A percentile compares a stretch with the other conserved stretches of the same genome.
These are phyloP conservation scores for Colletotrichum melonis DNA, from an alignment of 2,329 filamentous ascomycete species.

Conservation along the genomic window DNA sequence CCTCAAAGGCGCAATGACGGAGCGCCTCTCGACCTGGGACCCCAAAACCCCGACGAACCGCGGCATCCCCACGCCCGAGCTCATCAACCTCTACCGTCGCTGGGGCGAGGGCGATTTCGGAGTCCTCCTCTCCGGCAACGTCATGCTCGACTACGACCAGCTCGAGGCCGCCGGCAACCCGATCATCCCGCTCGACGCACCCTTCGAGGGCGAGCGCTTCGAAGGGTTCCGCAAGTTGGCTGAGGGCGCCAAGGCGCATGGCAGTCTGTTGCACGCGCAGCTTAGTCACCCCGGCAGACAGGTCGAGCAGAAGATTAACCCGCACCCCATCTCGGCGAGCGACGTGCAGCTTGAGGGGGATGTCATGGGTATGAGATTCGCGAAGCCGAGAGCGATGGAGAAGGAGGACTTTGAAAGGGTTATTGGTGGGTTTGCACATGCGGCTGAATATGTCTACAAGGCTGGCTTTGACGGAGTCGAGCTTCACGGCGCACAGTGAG, in stretches of 20 bases:
- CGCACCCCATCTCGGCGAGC: conserved; percentile 52
- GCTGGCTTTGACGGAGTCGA: conserved; percentile 63
- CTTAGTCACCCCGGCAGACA: conserved; percentile 73
- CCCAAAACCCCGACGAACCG: conserved; percentile 61
- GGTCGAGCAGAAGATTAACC: conserved; percentile 45
- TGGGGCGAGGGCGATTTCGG: conserved; percentile 68
- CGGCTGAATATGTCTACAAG: conserved; percentile 66
- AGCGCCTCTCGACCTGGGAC: conserved; percentile 71
- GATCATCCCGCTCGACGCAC: conserved; percentile 64
- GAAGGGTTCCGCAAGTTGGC: conserved; percentile 57
- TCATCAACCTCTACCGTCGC: conserved; percentile 65
- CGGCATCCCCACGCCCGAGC: conserved; percentile 52
- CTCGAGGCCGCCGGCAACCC: conserved; percentile 65
- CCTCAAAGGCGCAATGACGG: conserved; percentile 75
- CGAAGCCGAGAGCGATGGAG: conserved; percentile 62
- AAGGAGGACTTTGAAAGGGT: conserved; percentile 63
- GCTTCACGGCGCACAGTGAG: conserved; percentile 57
- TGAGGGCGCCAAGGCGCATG: conserved; percentile 64
- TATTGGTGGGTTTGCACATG: conserved; percentile 65
- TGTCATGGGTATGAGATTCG: conserved; percentile 60
- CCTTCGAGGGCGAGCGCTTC: conserved; percentile 68
- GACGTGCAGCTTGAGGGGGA: conserved; percentile 51
- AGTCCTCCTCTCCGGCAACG: conserved; percentile 68
- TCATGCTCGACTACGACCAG: conserved; percentile 69
- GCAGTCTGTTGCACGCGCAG: conserved; percentile 68